A percentile compares a stretch with the other conserved stretches of the same genome.
Evolutionary conservation across 352 stramenopile genomes (phyloP).

Genomic region (Pelagophyceae sp.): DNA sequence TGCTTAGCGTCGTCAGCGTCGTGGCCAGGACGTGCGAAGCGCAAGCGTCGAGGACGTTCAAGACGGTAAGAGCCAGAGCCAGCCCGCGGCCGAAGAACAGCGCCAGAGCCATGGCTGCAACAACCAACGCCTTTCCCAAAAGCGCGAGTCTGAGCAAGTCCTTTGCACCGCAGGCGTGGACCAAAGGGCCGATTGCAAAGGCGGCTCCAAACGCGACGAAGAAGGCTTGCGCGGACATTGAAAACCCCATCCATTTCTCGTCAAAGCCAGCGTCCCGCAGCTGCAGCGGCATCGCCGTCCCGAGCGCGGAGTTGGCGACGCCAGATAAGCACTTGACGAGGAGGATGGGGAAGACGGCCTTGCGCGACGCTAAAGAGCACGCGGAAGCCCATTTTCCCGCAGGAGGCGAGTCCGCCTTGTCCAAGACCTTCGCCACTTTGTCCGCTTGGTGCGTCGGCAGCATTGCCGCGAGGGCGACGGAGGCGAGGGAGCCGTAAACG

Average conservation of each 20-base stretch:
- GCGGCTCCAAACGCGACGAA: conserved; percentile 41
- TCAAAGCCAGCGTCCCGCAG: conserved; percentile 38
- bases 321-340: conserved; percentile 44
- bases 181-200: conserved; percentile 38
- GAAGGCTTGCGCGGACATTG: conserved; percentile 41
- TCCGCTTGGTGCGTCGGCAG: too few species aligned
- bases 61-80: conserved; percentile 10
- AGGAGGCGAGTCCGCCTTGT: too few species aligned
- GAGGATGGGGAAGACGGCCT: conserved; percentile 39
- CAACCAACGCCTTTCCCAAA: conserved; percentile 14
- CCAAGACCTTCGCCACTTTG: too few species aligned
- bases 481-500: conserved; percentile 43
- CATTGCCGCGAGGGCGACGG: conserved; percentile 39
- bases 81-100: not conserved
- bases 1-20: conserved; percentile 44
- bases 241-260: conserved; percentile 38
- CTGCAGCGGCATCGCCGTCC: conserved; percentile 42
- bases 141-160: conserved; percentile 21
- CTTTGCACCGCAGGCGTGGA: conserved; percentile 26
- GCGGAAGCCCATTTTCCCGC: too few species aligned
- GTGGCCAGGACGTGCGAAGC: conserved; percentile 43
- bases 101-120: not conserved
- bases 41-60: conserved; percentile 36
- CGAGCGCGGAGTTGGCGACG: conserved; percentile 41
- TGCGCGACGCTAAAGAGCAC: too few species aligned